phyloP scores from a whole-genome alignment of 2,329 filamentous ascomycete species.

The Cephalotrichum gorgonifer region DNA sequence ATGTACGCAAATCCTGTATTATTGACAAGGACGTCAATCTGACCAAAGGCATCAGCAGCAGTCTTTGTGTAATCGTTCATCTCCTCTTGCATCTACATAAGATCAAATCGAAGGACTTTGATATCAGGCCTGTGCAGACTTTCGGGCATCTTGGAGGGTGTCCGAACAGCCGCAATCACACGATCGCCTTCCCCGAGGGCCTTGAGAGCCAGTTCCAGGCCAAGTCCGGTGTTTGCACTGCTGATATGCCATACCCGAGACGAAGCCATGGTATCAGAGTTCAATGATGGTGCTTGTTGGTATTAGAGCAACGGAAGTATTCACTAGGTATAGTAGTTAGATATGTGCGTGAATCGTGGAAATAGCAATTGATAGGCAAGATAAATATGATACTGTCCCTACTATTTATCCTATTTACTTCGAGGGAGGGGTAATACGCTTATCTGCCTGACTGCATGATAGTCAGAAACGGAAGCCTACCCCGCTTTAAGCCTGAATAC shows the following conservation, averaged over 20 bases:
- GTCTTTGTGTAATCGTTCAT: conserved; percentile 23
- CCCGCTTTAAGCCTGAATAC: no score
- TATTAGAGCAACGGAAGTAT: no score
- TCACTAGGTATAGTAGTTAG: no score
- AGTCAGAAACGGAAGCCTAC: no score
- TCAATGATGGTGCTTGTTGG: no score
- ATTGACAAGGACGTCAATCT: conserved; percentile 33
- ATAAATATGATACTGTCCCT: no score
- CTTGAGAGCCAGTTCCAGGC: conserved; percentile 29
- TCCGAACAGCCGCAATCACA: conserved; percentile 37
- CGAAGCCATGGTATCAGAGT: no score
- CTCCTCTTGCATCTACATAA: conserved; percentile 21
- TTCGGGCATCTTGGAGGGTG: conserved; percentile 19
- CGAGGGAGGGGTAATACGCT: no score
- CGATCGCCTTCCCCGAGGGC: conserved; percentile 31
- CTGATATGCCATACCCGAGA: conserved; percentile 36
- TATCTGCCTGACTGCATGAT: no score
- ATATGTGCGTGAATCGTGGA: no score
- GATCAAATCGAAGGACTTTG: conserved; percentile 25
- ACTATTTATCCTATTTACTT: no score
- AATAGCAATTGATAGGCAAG: no score
- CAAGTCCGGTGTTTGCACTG: conserved; percentile 35
- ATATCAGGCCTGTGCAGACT: conserved; percentile 21
- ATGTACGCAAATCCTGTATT: conserved; percentile 32
- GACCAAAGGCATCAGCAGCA: conserved; percentile 25